A percentile compares a stretch with the other conserved stretches of the same genome.
phyloP scores from a whole-genome alignment of 768 basidiomycete species.

The Leccinum arenicola region DNA sequence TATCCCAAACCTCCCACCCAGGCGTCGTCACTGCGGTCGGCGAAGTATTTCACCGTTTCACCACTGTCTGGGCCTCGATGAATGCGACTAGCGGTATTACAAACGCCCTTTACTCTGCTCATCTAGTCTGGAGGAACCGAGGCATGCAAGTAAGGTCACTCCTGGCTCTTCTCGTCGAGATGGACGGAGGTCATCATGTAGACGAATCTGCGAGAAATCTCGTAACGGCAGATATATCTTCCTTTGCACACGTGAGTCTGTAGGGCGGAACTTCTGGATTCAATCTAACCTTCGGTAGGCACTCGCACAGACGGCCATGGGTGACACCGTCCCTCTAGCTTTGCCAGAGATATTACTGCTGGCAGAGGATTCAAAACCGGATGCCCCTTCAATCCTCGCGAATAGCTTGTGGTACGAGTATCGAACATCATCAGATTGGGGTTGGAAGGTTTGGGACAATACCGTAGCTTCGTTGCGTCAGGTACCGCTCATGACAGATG shows the following conservation, averaged over 20 bases:
- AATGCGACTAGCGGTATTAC: constrained; percentile 55
- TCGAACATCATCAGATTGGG: constrained; percentile 69
- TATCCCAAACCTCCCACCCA: constrained; percentile 50
- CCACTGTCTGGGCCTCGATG: constrained; percentile 78
- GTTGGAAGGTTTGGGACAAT: constrained; percentile 83
- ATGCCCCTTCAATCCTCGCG: constrained; percentile 68
- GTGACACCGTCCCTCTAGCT: constrained; percentile 35
- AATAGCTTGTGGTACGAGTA: constrained; percentile 83
- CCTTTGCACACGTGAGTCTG: constrained; percentile 56
- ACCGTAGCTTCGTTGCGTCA: constrained; percentile 72
- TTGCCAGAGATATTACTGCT: constrained; percentile 67
- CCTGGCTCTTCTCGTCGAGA: constrained; percentile 60
- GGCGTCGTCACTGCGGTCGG: constrained; percentile 60
- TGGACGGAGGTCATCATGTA: constrained; percentile 61
- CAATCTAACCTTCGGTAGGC: constrained; percentile 29
- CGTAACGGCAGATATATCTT: constrained; percentile 55
- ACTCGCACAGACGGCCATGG: constrained; percentile 35
- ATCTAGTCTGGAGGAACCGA: constrained; percentile 59
- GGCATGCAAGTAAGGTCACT: constrained; percentile 66
- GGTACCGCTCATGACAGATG: constrained; percentile 54
- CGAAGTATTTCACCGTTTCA: constrained; percentile 67
- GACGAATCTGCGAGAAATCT: constrained; percentile 52
- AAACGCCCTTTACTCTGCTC: constrained; percentile 56
- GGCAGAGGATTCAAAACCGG: constrained; percentile 53
- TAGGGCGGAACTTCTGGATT: neutral